Conservation (phyloP, 495 filamentous ascomycete species). For the Tuber aestivum region DNA sequence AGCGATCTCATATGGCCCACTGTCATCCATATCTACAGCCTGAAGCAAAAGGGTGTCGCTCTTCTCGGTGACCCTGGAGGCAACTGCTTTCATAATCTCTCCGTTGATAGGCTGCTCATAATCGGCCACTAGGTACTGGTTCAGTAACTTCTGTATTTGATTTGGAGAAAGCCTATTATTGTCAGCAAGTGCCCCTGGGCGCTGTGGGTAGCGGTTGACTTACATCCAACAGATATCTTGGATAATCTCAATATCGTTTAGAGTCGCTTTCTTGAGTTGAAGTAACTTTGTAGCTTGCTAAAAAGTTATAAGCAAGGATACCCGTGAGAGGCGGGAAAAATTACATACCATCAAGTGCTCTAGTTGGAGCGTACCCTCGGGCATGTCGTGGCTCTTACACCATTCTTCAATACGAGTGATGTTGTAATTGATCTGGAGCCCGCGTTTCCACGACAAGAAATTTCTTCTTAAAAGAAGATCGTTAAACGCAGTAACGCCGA, state of each 20-base stretch:
- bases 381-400: slow-evolving; percentile 99
- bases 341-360: slow-evolving; percentile 79
- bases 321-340: slow-evolving; percentile 46
- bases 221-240: slow-evolving; percentile 99
- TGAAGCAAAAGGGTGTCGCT: slow-evolving; percentile 87
- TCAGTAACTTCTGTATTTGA: slow-evolving; percentile 97
- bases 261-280: slow-evolving; percentile 96
- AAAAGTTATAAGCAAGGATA: slow-evolving; percentile 41
- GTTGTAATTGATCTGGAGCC: slow-evolving; percentile 99
- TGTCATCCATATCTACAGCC: slow-evolving; percentile 98
- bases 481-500: slow-evolving; percentile 98
- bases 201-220: slow-evolving; percentile 43
- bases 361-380: slow-evolving; percentile 91
- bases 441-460: slow-evolving; percentile 99
- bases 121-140: slow-evolving; percentile 97
- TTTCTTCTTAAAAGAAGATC: slow-evolving; percentile 96
- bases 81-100: slow-evolving; percentile 99
- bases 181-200: slow-evolving; percentile 10
- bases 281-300: slow-evolving; percentile 97
- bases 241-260: slow-evolving; percentile 99
- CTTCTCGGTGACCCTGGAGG: slow-evolving; percentile 95
- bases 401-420: slow-evolving; percentile 99
- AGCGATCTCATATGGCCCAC: slow-evolving; percentile 98
- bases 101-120: slow-evolving; percentile 99
- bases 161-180: slow-evolving; percentile 78